Base-by-base conservation (phyloP, 2,329 filamentous ascomycete genomes). In the Didymella lethalis region DNA sequence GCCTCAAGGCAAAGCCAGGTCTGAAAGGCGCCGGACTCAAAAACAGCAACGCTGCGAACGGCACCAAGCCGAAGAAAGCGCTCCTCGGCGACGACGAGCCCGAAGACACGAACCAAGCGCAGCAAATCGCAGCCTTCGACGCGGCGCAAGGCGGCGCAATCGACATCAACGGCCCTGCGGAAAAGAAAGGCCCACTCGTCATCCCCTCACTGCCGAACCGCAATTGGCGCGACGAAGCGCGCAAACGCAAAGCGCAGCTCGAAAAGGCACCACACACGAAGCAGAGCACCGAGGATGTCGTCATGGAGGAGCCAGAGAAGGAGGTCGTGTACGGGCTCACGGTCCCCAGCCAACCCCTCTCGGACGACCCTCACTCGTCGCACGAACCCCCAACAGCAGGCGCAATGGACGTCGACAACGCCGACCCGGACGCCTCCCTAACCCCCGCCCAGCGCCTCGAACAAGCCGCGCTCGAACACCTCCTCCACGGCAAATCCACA, bases 201-300 rank as follows among this genome's bases (percentile, higher is more conserved):
- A 91, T 92, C 64, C 78, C 81, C 29, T 78, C 78, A 38, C 80
- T 84, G 67, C 77, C 79, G 63, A 90, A 90, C 75, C 81, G 83
- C 52, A 85, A 90, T 77, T 89, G 87, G 87, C 81, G 83, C 67
- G 80, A 82, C 57, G 85, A 87, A 41, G 66, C 65, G 61, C 80
- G 80, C 62, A 82, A 81, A 61, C 78, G 78, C 31, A 32, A 32
- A 14, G 31, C 31, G 83, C 64, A 87, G 81, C 74, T 88, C 85
- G 71, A 73, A 84, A 14, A 77, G 88, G n/a, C 86, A 85, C n/a
- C 75, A 7, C 85, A 85, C 61, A 61, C 79, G 78, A 64, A 80
- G 78, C 58, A 80, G 36, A 69, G 75, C 31, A 45, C 14, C 31
- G 48, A 20, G 32, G 72, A 69, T 40, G 75, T 73, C n/a, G 67